Percentiles rank a stretch among this genome's conserved stretches.
These are phyloP conservation scores for Leccinum laetum DNA, from an alignment of 1,284 basidiomycete species.

Conservation along the genomic window DNA sequence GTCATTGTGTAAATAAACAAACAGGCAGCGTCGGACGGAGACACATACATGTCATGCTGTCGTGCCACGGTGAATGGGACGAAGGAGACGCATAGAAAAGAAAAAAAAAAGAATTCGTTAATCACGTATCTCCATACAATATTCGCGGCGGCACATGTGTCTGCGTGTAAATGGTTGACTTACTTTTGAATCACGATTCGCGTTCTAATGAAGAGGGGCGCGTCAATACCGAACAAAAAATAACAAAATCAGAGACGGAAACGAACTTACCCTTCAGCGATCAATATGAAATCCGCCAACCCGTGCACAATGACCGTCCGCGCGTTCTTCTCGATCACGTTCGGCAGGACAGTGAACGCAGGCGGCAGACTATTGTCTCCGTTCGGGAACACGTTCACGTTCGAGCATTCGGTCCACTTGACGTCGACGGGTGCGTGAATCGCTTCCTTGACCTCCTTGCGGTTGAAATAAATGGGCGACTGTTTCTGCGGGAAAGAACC, in stretches of 20 bases:
- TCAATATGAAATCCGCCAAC: constrained; percentile 68
- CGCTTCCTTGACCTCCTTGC: constrained; percentile 49
- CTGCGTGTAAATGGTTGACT: constrained; percentile 22
- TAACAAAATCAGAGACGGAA: not conserved
- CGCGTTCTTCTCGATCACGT: constrained; percentile 73
- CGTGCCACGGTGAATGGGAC: not conserved
- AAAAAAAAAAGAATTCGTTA: not conserved
- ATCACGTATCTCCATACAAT: not conserved
- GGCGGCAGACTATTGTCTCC: constrained; percentile 64
- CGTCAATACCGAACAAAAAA: not conserved
- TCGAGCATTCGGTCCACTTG: constrained; percentile 64
- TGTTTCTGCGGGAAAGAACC: not conserved
- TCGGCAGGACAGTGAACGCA: constrained; percentile 64
- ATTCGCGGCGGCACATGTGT: not conserved
- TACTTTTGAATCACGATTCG: constrained; percentile 70
- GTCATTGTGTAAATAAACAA: not conserved
- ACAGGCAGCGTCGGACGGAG: not conserved
- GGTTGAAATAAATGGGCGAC: not conserved
- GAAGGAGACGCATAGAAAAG: not conserved
- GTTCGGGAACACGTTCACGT: constrained; percentile 57
- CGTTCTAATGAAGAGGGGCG: constrained; percentile 38
- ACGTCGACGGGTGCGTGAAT: constrained; percentile 70
- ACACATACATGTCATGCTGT: constrained; percentile 68
- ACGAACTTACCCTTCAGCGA: constrained; percentile 64
- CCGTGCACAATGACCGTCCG: constrained; percentile 74